Evolutionary conservation across 129 eudicot genomes (phyloP).

Genomic region (Daucus carota): DH1_v3.0 NC_030381.2:55248001-55248500

Average conservation of each 20-base stretch:
- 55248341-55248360: background rate
- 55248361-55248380: background rate
- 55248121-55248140: no score
- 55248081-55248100: background rate
- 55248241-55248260: no score
- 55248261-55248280: no score
- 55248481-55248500: slow-evolving; percentile 7
- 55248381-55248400: slow-evolving; percentile 1
- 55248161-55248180: no score
- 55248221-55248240: no score
- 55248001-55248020: background rate
- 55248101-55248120: background rate
- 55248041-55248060: background rate
- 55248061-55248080: background rate
- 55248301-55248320: no score
- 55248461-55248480: slow-evolving; percentile 3
- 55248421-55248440: background rate
- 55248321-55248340: background rate
- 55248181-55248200: no score
- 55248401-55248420: no score
- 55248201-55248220: no score
- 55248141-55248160: no score
- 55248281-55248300: no score
- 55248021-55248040: slow-evolving; percentile 1
- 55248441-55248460: slow-evolving; percentile 1